These are phyloP conservation scores for Fraxinus nigra DNA, from an alignment of 305 asterid genomes.

Conservation along the genomic window DNA sequence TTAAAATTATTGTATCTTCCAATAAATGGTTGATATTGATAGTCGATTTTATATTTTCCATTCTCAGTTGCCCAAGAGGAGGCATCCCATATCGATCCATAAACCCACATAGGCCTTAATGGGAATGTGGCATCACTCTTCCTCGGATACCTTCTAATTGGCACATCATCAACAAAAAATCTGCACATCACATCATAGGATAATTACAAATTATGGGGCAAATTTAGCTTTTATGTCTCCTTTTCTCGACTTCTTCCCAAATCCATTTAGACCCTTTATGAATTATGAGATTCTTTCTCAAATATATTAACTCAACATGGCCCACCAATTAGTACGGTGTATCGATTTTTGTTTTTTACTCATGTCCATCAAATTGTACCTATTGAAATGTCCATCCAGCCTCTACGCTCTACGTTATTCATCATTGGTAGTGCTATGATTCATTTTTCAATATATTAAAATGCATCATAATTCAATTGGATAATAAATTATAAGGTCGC, in stretches of 20 bases:
- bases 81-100: conserved; percentile 91
- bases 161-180: conserved; percentile 79
- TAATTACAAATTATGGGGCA: neutral
- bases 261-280: neutral
- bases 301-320: neutral
- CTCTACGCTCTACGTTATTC: neutral
- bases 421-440: too few species aligned
- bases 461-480: neutral
- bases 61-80: conserved; percentile 89
- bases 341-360: neutral
- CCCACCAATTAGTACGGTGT: neutral
- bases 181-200: conserved; percentile 34
- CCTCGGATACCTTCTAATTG: conserved; percentile 66
- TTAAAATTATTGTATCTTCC: conserved; percentile 60
- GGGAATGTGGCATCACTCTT: conserved; percentile 78
- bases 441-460: too few species aligned
- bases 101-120: conserved; percentile 60
- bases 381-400: neutral
- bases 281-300: neutral
- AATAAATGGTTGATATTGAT: conserved; percentile 59
- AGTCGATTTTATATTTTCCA: conserved; percentile 70
- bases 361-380: neutral
- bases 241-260: neutral
- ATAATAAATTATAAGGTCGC: neutral
- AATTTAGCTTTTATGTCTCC: neutral